These are phyloP conservation scores for Picea sitchensis DNA, from an alignment of 75 land plant species.

Conservation along the genomic window DNA sequence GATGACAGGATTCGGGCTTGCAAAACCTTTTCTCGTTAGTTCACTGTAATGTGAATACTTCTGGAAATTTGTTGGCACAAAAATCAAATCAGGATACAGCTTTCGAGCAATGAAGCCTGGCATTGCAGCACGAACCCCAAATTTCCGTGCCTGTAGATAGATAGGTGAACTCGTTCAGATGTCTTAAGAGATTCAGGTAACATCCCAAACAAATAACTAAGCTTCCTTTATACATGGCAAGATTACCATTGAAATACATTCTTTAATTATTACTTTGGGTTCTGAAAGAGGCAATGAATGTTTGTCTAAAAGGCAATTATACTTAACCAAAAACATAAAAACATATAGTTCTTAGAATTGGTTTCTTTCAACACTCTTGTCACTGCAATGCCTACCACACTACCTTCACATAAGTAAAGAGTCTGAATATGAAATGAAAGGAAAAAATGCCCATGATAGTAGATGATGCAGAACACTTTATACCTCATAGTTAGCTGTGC, in stretches of 20 bases:
- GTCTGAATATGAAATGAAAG: neutral
- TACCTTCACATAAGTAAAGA: neutral
- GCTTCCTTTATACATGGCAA: neutral
- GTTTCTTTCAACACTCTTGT: neutral
- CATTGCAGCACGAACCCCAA: slow-evolving; percentile 97
- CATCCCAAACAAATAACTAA: neutral
- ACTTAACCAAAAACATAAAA: slow-evolving; percentile 2
- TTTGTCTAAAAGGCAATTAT: neutral
- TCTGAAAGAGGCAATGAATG: neutral
- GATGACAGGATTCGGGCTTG: no score
- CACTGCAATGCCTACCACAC: neutral
- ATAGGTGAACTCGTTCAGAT: neutral
- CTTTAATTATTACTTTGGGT: neutral
- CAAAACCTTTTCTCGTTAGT: slow-evolving; percentile 70
- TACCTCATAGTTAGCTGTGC: slow-evolving; percentile 94
- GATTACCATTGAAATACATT: neutral
- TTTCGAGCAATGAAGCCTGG: slow-evolving; percentile 90
- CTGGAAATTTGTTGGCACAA: slow-evolving; percentile 74
- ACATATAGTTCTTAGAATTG: neutral
- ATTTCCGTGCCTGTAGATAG: slow-evolving; percentile 69
- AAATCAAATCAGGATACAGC: slow-evolving; percentile 72
- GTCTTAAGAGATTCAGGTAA: neutral
- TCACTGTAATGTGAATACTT: slow-evolving; percentile 77
- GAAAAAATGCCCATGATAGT: neutral
- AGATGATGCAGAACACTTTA: neutral